Evolutionary conservation across 2,329 filamentous ascomycete species (phyloP).

Genomic region (Ophiostoma australiae): DNA sequence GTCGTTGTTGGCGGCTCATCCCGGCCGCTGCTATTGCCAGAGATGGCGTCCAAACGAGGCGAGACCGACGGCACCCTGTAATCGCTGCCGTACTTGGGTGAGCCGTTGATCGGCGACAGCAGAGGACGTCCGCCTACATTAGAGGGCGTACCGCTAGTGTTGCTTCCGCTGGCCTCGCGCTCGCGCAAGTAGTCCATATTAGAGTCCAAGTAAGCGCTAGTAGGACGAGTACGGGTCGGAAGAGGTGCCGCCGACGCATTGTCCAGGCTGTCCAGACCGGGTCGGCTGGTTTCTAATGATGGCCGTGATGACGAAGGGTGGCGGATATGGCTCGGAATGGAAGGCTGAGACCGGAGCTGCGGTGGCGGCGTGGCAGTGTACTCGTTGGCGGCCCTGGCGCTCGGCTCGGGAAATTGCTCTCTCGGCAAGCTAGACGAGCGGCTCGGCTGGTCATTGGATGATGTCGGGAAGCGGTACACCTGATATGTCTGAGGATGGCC

Average conservation of each 20-base stretch:
- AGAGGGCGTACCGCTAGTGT: conserved; percentile 1
- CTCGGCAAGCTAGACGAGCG: conserved; percentile 40
- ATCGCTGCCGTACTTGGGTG: conserved; percentile 33
- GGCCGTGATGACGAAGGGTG: conserved; percentile 54
- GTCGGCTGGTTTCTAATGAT: conserved; percentile 67
- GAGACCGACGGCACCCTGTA: conserved; percentile 22
- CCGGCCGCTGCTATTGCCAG: conserved; percentile 21
- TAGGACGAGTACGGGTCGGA: conserved; percentile 58
- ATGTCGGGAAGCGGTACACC: conserved; percentile 41
- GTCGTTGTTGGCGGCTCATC: conserved; percentile 64
- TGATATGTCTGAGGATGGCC: conserved; percentile 38
- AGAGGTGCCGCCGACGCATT: conserved; percentile 38
- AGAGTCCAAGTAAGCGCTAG: conserved; percentile 77
- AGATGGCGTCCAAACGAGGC: neutral
- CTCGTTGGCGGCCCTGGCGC: conserved; percentile 25
- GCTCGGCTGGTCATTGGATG: conserved; percentile 34
- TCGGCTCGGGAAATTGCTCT: conserved; percentile 20
- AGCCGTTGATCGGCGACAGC: conserved; percentile 36
- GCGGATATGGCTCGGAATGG: conserved; percentile 35
- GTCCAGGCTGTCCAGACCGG: conserved; percentile 58
- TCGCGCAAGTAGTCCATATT: conserved; percentile 80
- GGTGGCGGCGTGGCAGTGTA: conserved; percentile 26
- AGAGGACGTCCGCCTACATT: conserved; percentile 41
- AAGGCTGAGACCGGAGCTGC: conserved; percentile 29
- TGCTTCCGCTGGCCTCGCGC: conserved; percentile 47